These are phyloP conservation scores for Lavandula angustifolia DNA, from an alignment of 257 asterid species.

Conservation along the genomic window DNA sequence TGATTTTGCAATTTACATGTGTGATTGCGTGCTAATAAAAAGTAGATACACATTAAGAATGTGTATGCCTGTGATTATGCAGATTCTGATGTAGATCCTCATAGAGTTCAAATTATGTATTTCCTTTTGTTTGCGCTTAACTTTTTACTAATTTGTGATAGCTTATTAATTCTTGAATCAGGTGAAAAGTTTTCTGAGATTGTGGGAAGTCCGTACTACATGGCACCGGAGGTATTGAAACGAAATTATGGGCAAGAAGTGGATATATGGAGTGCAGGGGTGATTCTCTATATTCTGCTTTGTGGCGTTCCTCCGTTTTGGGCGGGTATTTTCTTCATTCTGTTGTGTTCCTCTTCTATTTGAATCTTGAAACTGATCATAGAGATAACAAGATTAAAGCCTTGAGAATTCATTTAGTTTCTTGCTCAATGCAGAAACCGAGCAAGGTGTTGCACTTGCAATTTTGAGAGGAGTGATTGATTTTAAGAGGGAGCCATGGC, in stretches of 20 bases:
- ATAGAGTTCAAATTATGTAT: background rate
- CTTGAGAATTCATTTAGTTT: slow-evolving; percentile 20
- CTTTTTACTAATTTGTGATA: slow-evolving; percentile 1
- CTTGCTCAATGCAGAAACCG: slow-evolving; percentile 59
- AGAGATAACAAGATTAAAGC: background rate
- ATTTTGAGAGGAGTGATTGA: slow-evolving; percentile 81
- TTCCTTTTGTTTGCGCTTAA: background rate
- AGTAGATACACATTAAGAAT: background rate
- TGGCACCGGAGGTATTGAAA: slow-evolving; percentile 95
- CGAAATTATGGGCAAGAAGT: slow-evolving; percentile 88
- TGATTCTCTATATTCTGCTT: slow-evolving; percentile 80
- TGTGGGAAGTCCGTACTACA: slow-evolving; percentile 93
- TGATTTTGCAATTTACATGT: too few relatives aligned
- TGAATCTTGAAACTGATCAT: background rate
- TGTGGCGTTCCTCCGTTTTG: slow-evolving; percentile 99
- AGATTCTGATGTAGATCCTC: background rate
- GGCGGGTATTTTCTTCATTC: slow-evolving; percentile 64
- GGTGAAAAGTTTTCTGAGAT: slow-evolving; percentile 85
- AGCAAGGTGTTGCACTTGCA: slow-evolving; percentile 94
- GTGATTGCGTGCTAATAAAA: background rate
- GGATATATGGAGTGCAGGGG: slow-evolving; percentile 96
- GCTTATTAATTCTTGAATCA: slow-evolving; percentile 22
- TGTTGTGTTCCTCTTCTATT: background rate
- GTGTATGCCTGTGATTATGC: background rate
- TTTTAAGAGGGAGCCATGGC: slow-evolving; percentile 96